Conservation (phyloP, 2,329 filamentous ascomycete species). For the Trichoderma atrobrunneum region DNA sequence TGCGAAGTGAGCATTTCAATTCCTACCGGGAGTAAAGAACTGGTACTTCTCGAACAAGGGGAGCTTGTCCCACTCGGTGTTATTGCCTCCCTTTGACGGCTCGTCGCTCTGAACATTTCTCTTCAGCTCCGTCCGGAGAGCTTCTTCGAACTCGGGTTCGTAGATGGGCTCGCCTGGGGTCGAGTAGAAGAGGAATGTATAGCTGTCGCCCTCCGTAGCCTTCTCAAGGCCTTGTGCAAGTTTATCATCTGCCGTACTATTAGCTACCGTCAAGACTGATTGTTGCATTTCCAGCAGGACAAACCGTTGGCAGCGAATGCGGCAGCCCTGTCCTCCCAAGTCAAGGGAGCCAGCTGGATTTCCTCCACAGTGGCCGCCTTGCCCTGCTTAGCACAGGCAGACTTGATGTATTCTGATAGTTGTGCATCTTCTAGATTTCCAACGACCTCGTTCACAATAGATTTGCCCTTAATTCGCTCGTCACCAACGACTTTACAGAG, state of each 20-base stretch:
- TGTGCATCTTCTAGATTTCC: constrained; percentile 44
- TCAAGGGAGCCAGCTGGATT: constrained; percentile 42
- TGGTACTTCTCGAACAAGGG: constrained; percentile 89
- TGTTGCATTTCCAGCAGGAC: not conserved
- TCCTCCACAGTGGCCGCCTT: constrained; percentile 40
- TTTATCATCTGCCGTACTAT: constrained; percentile 42
- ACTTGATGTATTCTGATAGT: constrained; percentile 44
- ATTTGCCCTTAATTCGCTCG: constrained; percentile 38
- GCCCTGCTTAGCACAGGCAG: constrained; percentile 43
- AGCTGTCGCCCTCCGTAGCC: constrained; percentile 45
- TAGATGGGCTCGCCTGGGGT: constrained; percentile 59
- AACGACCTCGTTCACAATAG: constrained; percentile 57
- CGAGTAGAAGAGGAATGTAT: constrained; percentile 75
- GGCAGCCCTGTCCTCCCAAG: constrained; percentile 41
- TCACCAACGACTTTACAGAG: constrained; percentile 43
- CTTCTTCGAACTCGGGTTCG: constrained; percentile 60
- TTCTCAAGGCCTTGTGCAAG: constrained; percentile 49
- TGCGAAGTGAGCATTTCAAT: not conserved
- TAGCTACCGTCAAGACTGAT: not conserved
- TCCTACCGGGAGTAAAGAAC: constrained; percentile 80
- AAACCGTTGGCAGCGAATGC: constrained; percentile 47
- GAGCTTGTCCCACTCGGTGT: constrained; percentile 40
- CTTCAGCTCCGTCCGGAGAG: constrained; percentile 71
- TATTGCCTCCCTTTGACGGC: constrained; percentile 39
- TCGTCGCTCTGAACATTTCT: constrained; percentile 44